A percentile compares a stretch with the other conserved stretches of the same genome.
These are phyloP conservation scores for Wilcoxina mikolae DNA, from an alignment of 495 filamentous ascomycete species.

Conservation along the genomic window DNA sequence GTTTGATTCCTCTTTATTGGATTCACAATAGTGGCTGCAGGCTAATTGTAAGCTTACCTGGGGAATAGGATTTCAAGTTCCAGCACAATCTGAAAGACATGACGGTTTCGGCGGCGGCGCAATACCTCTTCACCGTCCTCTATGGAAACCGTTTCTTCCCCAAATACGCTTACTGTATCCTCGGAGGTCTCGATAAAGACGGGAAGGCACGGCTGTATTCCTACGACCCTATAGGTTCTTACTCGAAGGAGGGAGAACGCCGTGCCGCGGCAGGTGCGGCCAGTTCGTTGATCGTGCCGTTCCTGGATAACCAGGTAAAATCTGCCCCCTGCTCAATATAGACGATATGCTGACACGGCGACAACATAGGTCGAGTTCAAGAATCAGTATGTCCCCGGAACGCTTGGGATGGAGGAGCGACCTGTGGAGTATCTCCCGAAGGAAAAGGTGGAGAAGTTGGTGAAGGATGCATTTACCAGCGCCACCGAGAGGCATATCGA, in stretches of 20 bases:
- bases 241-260: conserved; percentile 67
- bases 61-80: conserved; percentile 28
- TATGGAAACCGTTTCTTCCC: conserved; percentile 98
- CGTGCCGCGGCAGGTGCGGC: conserved; percentile 93
- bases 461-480: conserved; percentile 93
- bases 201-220: conserved; percentile 88
- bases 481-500: conserved; percentile 98
- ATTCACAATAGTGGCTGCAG: neutral
- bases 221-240: conserved; percentile 93
- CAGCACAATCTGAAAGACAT: conserved; percentile 38
- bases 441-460: conserved; percentile 64
- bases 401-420: conserved; percentile 51
- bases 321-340: neutral
- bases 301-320: conserved; percentile 83
- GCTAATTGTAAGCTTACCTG: neutral
- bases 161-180: conserved; percentile 86
- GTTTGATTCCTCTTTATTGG: conserved; percentile 13
- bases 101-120: conserved; percentile 81
- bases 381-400: conserved; percentile 84
- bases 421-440: conserved; percentile 44
- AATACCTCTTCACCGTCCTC: conserved; percentile 80
- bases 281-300: conserved; percentile 93
- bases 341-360: neutral
- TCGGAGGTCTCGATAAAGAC: conserved; percentile 87
- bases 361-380: conserved; percentile 72